Evolutionary conservation across 176 grass and related monocot genomes (phyloP).

Genomic region (Oropetium thomaeum): DNA sequence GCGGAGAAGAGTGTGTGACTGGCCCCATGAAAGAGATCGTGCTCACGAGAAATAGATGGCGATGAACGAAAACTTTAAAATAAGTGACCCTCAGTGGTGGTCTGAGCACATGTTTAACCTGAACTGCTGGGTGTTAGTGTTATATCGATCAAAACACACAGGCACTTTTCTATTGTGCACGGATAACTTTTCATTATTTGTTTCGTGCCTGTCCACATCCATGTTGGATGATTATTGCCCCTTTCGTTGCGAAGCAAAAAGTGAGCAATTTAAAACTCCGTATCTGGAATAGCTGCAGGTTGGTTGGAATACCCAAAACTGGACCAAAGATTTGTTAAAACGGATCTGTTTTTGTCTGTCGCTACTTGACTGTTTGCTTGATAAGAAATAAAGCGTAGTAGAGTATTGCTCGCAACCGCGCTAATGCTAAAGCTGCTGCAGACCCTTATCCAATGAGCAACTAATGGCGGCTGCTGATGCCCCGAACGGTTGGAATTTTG

Average conservation of each 20-base stretch:
- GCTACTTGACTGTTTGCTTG: slow-evolving; percentile 9
- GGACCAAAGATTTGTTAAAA: slow-evolving; percentile 43
- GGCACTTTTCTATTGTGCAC: neutral
- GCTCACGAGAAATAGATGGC: neutral
- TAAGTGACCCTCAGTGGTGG: neutral
- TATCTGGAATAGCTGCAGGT: slow-evolving; percentile 38
- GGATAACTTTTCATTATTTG: slow-evolving; percentile 8
- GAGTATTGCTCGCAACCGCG: slow-evolving; percentile 10
- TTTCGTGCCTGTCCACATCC: slow-evolving; percentile 12
- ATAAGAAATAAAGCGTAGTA: slow-evolving; percentile 33
- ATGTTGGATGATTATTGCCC: neutral
- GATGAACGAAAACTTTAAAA: neutral
- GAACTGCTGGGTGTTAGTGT: neutral
- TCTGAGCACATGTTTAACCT: neutral
- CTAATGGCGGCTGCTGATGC: slow-evolving; percentile 16
- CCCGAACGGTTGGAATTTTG: slow-evolving; percentile 1
- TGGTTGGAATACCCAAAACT: slow-evolving; percentile 11
- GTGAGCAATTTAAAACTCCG: slow-evolving; percentile 9
- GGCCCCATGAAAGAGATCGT: neutral
- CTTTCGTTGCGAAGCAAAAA: slow-evolving; percentile 29
- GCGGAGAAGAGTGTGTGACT: neutral
- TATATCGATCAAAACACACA: neutral
- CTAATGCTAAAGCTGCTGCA: slow-evolving; percentile 5
- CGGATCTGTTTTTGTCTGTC: slow-evolving; percentile 38
- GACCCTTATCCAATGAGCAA: slow-evolving; percentile 47